These are phyloP conservation scores for Astragalus glycyphyllos DNA, from an alignment of 306 rosid genomes.

Conservation along the genomic window DNA sequence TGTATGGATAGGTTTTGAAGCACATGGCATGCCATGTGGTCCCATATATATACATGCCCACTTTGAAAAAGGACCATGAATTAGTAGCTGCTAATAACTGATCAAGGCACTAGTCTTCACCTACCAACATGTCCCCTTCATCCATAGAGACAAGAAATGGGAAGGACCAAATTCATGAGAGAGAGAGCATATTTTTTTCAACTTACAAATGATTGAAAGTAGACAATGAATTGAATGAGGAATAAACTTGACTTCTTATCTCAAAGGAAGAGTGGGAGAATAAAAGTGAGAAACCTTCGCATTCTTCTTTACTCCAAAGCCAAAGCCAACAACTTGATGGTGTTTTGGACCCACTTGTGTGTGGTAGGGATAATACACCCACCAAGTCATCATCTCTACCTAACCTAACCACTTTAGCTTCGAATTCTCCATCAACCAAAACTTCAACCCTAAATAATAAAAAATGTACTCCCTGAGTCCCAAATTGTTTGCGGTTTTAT, in stretches of 20 bases:
- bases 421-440: slow-evolving; percentile 30
- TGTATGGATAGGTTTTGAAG: slow-evolving; percentile 48
- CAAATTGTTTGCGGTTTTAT: too few relatives aligned
- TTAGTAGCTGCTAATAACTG: slow-evolving; percentile 30
- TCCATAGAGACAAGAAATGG: not conserved
- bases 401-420: slow-evolving; percentile 61
- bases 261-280: slow-evolving; percentile 26
- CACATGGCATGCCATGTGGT: slow-evolving; percentile 34
- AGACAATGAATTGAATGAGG: slow-evolving; percentile 1
- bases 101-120: slow-evolving; percentile 50
- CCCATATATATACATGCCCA: not conserved
- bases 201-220: slow-evolving; percentile 25
- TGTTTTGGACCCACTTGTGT: slow-evolving; percentile 40
- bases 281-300: slow-evolving; percentile 23
- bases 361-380: slow-evolving; percentile 45
- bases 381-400: slow-evolving; percentile 63
- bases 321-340: slow-evolving; percentile 41
- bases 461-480: too few relatives aligned
- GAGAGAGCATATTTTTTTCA: not conserved
- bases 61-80: not conserved
- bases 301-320: slow-evolving; percentile 29
- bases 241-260: slow-evolving; percentile 23
- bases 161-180: not conserved
- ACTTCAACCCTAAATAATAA: slow-evolving; percentile 29
- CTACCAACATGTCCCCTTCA: slow-evolving; percentile 48